Percentiles rank a stretch among this genome's conserved stretches.
Evolutionary conservation across 371 early-diverging fungal species (phyloP).

Genomic region (Dichotomocladium elegans): DNA sequence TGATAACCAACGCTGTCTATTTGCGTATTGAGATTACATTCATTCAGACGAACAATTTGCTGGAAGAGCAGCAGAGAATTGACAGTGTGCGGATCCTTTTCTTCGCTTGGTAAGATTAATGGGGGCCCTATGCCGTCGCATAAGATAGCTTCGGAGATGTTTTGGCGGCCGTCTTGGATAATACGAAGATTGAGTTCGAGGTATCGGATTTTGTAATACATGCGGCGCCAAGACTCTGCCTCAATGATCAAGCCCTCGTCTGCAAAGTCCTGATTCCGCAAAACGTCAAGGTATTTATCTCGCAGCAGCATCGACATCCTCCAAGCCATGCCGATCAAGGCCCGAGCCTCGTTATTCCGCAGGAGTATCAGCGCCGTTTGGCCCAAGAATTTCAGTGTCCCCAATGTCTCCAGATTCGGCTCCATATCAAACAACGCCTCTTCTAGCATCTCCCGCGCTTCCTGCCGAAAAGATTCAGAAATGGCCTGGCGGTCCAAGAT

Average conservation of each 20-base stretch:
- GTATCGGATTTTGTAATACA: constrained; percentile 31
- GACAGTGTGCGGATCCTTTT: background rate
- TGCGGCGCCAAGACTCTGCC: constrained; percentile 40
- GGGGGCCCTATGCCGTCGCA: constrained; percentile 36
- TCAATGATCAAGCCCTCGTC: constrained; percentile 1
- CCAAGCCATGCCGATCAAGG: constrained; percentile 33
- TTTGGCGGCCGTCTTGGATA: constrained; percentile 21
- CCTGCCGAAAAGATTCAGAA: constrained; percentile 20
- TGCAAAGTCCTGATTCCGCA: constrained; percentile 5
- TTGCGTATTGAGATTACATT: constrained; percentile 16
- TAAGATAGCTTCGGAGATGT: constrained; percentile 19
- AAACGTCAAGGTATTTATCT: constrained; percentile 13
- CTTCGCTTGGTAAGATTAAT: constrained; percentile 17
- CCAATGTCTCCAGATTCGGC: constrained; percentile 20
- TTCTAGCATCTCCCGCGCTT: constrained; percentile 22
- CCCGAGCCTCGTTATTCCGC: constrained; percentile 28
- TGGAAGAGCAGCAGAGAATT: constrained; percentile 13
- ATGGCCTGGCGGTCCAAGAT: constrained; percentile 12
- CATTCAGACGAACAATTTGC: constrained; percentile 25
- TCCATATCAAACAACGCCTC: constrained; percentile 34
- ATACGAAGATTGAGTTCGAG: constrained; percentile 24
- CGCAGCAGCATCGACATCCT: constrained; percentile 28
- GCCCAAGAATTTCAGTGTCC: constrained; percentile 18
- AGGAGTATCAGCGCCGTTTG: constrained; percentile 20
- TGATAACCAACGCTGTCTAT: constrained; percentile 21